Conservation (phyloP, 2,329 filamentous ascomycete species). For the Aspergillus caelatus region DNA sequence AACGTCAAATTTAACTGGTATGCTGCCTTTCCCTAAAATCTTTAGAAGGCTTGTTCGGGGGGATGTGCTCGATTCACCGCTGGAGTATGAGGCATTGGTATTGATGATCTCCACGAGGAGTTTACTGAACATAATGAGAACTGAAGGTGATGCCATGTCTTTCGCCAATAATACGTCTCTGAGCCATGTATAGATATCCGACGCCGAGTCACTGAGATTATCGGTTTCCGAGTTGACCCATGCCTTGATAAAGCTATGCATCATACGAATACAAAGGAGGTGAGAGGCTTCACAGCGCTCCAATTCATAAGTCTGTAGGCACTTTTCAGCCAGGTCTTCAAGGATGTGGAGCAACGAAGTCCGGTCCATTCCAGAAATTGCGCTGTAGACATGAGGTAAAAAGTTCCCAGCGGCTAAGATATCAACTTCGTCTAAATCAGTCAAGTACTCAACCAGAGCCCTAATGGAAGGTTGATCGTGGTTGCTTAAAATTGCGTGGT, state of each 20-base stretch:
- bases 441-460: constrained; percentile 40
- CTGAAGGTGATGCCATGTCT: constrained; percentile 68
- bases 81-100: constrained; percentile 68
- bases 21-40: constrained; percentile 67
- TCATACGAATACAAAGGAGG: constrained; percentile 66
- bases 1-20: constrained; percentile 75
- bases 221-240: constrained; percentile 64
- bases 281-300: constrained; percentile 75
- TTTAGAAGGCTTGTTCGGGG: constrained; percentile 73
- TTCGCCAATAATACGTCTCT: constrained; percentile 67
- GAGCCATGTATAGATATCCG: constrained; percentile 79
- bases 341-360: constrained; percentile 49
- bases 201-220: constrained; percentile 66
- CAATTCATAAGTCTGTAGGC: constrained; percentile 60
- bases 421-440: constrained; percentile 39
- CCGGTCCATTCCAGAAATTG: constrained; percentile 32
- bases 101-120: constrained; percentile 73
- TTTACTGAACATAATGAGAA: constrained; percentile 67
- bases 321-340: constrained; percentile 50
- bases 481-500: constrained; percentile 10
- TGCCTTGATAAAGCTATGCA: constrained; percentile 63
- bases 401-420: constrained; percentile 39
- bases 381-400: constrained; percentile 34
- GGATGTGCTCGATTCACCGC: constrained; percentile 61
- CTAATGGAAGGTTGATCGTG: constrained; percentile 4